Conservation (phyloP, 306 rosid species). For the Carpinus viminea region DNA sequence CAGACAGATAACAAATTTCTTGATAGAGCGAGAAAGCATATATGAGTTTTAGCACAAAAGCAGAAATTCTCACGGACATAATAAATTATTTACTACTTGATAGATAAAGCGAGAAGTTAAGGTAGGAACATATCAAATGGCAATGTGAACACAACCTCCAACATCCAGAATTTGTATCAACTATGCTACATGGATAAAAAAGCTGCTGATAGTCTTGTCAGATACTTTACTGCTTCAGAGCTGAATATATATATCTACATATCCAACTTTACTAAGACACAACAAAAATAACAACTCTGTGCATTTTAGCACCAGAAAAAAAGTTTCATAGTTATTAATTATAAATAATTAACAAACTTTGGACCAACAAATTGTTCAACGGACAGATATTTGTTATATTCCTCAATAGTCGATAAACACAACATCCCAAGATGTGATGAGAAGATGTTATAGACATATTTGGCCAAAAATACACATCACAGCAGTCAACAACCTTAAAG, state of each 20-base stretch:
- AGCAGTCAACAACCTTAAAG: slow-evolving; percentile 76
- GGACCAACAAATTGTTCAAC: not conserved
- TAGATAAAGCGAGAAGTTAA: not conserved
- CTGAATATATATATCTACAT: not conserved
- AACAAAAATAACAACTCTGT: not conserved
- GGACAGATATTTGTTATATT: not conserved
- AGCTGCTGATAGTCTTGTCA: not conserved
- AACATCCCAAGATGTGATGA: not conserved
- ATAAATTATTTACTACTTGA: not conserved
- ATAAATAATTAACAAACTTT: not conserved
- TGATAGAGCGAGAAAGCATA: not conserved
- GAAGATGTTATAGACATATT: not conserved
- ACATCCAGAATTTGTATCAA: not conserved
- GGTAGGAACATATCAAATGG: not conserved
- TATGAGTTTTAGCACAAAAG: not conserved
- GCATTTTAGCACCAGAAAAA: not conserved
- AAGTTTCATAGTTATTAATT: not conserved
- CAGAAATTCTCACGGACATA: not conserved
- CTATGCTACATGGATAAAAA: not conserved
- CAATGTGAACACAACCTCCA: not conserved
- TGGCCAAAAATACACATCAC: slow-evolving; percentile 7
- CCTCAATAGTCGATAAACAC: not conserved
- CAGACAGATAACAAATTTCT: not conserved
- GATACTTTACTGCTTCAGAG: not conserved
- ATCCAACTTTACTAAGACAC: not conserved